Base-by-base conservation (phyloP, 768 basidiomycete species). In the Pleurotus platypus region DNA sequence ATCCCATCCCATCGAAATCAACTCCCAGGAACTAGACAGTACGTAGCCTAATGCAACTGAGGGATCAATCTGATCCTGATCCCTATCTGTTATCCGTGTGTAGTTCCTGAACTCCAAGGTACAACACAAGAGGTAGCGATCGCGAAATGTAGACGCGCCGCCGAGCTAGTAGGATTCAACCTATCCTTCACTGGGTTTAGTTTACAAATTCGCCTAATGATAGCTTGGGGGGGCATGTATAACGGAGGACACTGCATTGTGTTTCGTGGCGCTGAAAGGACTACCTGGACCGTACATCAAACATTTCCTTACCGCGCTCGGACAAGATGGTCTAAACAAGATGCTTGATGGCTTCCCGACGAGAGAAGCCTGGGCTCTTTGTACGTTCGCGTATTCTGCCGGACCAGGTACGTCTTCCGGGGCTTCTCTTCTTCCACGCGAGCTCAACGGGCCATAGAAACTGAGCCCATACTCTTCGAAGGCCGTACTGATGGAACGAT, bases 221-320 rank as follows among this genome's bases (percentile, higher is more conserved):
- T 58, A 81, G 80, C 67, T 80, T 42, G 73, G 73, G 6, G 74
- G 75, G 0, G 77, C 81, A 12, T 81, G 80, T 56, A 78, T 83
- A 63, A 94, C 92, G 0, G 93, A 99, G 73, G 97, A 99, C 68
- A 99, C 97, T 0, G 94, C 97, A 0, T 81, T 99, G 5, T 92
- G 89, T 62, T 98, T 92, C 66, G 83, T 86, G 59, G 94, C 97
- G 0, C 75, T 98, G 15, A 83, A 87, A 16, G 96, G 94, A 0
- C 81, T 99, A 3, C 97, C 97, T 1, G 97, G 97, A 0, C 96
- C 96, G 0, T 99, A 96, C 73, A 95, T 99, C 78, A 99, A 99
- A 66, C 78, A 92, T 61, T 99, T 99, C 70, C 74, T 98, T 70
- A 78, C 79, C 45, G 80, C 79, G 22, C 70, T 98, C 4, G 96